phyloP scores from a whole-genome alignment of 2,329 filamentous ascomycete species.

The Alternaria metachromatica region DNA sequence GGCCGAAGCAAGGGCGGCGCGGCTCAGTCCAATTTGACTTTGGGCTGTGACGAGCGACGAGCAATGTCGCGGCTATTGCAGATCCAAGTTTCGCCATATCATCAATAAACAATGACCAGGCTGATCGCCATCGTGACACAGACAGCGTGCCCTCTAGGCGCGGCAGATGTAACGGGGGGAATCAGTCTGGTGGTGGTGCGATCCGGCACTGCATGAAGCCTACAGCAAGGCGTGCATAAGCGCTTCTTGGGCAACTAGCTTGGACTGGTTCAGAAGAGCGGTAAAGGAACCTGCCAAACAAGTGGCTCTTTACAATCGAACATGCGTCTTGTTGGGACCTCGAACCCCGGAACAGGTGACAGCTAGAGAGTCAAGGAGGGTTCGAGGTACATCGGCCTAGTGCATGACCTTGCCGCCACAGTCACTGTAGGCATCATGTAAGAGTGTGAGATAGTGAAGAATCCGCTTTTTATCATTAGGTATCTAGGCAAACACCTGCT shows the following conservation, averaged over 20 bases:
- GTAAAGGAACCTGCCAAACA: slow-evolving; percentile 41
- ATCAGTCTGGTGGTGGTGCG: slow-evolving; percentile 30
- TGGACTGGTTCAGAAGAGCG: slow-evolving; percentile 49
- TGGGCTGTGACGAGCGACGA: not conserved
- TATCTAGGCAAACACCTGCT: slow-evolving; percentile 43
- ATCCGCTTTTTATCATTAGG: slow-evolving; percentile 46
- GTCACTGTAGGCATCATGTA: slow-evolving; percentile 7
- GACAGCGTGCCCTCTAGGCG: slow-evolving; percentile 14
- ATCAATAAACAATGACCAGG: slow-evolving; percentile 7
- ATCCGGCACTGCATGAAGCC: slow-evolving; percentile 32
- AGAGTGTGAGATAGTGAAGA: slow-evolving; percentile 15
- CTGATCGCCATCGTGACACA: slow-evolving; percentile 31
- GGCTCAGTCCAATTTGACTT: slow-evolving; percentile 18
- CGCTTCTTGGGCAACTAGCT: slow-evolving; percentile 36
- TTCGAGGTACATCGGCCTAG: slow-evolving; percentile 11
- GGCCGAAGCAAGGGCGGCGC: slow-evolving; percentile 31
- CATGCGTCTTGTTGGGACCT: slow-evolving; percentile 43
- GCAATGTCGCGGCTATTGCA: not conserved
- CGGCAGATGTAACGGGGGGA: slow-evolving; percentile 27
- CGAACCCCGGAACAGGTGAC: slow-evolving; percentile 26
- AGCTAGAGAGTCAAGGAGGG: slow-evolving; percentile 18
- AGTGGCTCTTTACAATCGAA: slow-evolving; percentile 26
- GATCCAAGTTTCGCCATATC: slow-evolving; percentile 12
- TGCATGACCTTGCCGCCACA: slow-evolving; percentile 22
- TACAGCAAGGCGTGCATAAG: slow-evolving; percentile 47